phyloP scores from a whole-genome alignment of 768 basidiomycete species.

The Termitomyces sp. region DNA sequence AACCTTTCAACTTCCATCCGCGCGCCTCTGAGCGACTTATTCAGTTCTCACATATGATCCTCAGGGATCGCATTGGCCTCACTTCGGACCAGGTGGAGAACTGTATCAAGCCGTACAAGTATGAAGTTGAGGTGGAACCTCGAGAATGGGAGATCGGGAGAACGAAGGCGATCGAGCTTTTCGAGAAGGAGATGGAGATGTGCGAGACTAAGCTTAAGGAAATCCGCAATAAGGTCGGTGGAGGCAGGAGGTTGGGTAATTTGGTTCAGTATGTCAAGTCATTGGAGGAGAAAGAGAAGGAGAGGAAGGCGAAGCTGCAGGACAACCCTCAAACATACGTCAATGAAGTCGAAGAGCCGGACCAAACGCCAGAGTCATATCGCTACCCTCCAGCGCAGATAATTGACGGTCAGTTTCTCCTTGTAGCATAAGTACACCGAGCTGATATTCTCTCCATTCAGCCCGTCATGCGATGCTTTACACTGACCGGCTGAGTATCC shows the following conservation, averaged over 20 bases:
- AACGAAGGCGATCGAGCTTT: constrained; percentile 65
- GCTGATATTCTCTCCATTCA: constrained; percentile 24
- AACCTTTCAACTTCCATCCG: constrained; percentile 92
- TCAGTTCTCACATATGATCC: constrained; percentile 87
- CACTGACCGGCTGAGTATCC: constrained; percentile 69
- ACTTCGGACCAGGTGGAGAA: constrained; percentile 99
- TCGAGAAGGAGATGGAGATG: constrained; percentile 78
- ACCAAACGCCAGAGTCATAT: constrained; percentile 63
- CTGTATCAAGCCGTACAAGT: constrained; percentile 99
- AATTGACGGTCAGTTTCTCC: constrained; percentile 65
- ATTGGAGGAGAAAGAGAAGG: constrained; percentile 72
- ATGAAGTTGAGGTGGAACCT: constrained; percentile 92
- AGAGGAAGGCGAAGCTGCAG: constrained; percentile 49
- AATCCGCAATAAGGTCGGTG: constrained; percentile 85
- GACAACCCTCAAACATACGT: constrained; percentile 24
- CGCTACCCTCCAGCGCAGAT: constrained; percentile 89
- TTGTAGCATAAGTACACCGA: neutral
- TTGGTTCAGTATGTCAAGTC: constrained; percentile 77
- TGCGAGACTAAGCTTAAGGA: constrained; percentile 86
- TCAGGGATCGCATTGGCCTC: constrained; percentile 87
- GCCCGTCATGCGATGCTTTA: constrained; percentile 92
- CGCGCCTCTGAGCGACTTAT: constrained; percentile 83
- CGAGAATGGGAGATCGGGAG: constrained; percentile 90
- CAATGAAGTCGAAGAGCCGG: constrained; percentile 21
- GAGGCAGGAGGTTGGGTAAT: constrained; percentile 67